These are phyloP conservation scores for Saprolegnia diclina DNA, from an alignment of 352 stramenopile genomes.

Conservation along the genomic window DNA sequence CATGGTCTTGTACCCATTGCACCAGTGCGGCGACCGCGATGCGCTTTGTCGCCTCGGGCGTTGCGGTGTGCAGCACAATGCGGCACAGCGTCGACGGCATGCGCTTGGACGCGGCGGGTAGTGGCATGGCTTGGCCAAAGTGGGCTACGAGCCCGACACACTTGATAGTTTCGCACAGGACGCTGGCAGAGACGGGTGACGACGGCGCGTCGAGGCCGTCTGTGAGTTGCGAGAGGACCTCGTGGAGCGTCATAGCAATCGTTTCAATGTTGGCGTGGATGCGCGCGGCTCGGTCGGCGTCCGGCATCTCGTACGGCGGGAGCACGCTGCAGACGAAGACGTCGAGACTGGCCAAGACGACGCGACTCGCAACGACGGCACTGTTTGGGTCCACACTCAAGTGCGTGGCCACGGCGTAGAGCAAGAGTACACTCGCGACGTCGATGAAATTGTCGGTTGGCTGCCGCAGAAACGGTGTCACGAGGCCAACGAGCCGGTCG, in stretches of 20 bases:
- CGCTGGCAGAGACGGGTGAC: neutral
- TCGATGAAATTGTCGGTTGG: neutral
- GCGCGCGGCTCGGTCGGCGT: neutral
- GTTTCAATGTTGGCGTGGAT: constrained; percentile 14
- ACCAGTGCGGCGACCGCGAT: constrained; percentile 10
- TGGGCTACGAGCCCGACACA: constrained; percentile 21
- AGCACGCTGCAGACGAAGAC: constrained; percentile 20
- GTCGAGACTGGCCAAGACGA: constrained; percentile 1
- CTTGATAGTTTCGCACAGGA: constrained; percentile 17
- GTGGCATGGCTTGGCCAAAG: constrained; percentile 20
- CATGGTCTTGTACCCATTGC: constrained; percentile 18
- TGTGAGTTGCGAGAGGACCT: neutral
- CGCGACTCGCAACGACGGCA: neutral
- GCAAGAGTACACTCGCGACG: neutral
- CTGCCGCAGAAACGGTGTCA: constrained; percentile 16
- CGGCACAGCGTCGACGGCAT: neutral
- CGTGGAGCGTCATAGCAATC: neutral
- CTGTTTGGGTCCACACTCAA: neutral
- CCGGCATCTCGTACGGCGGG: constrained; percentile 16
- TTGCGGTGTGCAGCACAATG: neutral
- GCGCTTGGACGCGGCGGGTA: neutral
- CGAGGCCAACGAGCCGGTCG: constrained; percentile 9
- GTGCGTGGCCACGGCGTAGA: neutral
- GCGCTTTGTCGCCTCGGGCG: neutral
- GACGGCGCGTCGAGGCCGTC: neutral